phyloP scores from a whole-genome alignment of 106 monocot species.

The Agapanthus africanus region DNA sequence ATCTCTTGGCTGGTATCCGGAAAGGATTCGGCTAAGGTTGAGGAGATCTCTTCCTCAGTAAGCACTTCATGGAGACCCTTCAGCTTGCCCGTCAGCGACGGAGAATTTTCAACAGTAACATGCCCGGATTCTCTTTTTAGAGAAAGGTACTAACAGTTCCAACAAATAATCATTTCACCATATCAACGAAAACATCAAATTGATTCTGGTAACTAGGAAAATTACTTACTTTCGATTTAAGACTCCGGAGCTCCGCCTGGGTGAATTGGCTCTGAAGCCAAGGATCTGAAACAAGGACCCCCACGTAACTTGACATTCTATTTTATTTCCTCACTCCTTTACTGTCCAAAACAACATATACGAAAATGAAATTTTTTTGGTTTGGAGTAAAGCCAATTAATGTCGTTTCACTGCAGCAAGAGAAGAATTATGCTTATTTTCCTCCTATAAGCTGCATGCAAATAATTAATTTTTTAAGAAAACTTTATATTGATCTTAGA shows the following conservation, averaged over 20 bases:
- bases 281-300: constrained; percentile 80
- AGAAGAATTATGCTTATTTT: background rate
- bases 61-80: constrained; percentile 20
- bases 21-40: constrained; percentile 13
- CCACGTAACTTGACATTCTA: constrained; percentile 62
- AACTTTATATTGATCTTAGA: background rate
- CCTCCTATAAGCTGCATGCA: background rate
- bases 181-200: no score
- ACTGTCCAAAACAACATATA: background rate
- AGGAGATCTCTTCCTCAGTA: constrained; percentile 12
- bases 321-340: background rate
- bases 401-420: background rate
- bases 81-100: constrained; percentile 13
- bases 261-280: constrained; percentile 91
- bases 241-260: constrained; percentile 74
- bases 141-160: constrained; percentile 2
- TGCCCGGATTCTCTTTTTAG: constrained; percentile 26
- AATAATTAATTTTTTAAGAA: background rate
- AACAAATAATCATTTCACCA: no score
- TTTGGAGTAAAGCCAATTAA: background rate
- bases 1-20: constrained; percentile 16
- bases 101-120: constrained; percentile 11
- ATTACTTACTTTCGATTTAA: constrained; percentile 71
- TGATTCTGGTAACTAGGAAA: no score
- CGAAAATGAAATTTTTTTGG: background rate